These are phyloP conservation scores for Trypanosoma cruzi DNA, from an alignment of 208 protist species.

Conservation along the genomic window DNA sequence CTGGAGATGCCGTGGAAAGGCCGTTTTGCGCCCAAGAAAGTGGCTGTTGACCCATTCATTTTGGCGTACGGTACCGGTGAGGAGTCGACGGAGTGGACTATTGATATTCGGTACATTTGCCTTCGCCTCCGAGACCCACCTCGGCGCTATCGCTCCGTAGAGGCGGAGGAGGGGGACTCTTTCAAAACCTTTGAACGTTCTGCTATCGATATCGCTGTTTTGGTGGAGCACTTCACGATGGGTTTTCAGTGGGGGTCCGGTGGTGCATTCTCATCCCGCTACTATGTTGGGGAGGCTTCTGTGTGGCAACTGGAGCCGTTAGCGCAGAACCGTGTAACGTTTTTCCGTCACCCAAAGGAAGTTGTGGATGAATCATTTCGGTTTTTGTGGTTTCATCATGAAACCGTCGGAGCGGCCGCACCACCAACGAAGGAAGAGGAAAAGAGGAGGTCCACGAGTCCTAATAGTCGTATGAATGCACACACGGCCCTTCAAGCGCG, in stretches of 20 bases:
- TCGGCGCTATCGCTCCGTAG: conserved; percentile 2
- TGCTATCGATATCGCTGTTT: conserved; percentile 23
- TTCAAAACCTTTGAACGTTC: conserved; percentile 8
- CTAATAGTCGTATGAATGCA: background rate
- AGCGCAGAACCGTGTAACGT: background rate
- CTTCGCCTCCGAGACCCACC: conserved; percentile 18
- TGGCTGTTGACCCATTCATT: conserved; percentile 15
- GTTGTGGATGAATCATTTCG: conserved; percentile 15
- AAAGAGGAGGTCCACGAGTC: background rate
- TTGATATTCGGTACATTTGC: conserved; percentile 12
- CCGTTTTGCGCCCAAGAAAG: conserved; percentile 14
- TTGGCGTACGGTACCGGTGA: background rate
- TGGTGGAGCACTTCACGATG: conserved; percentile 13
- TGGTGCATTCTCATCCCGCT: conserved; percentile 17
- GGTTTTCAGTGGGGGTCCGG: conserved; percentile 15
- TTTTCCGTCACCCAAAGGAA: conserved; percentile 14
- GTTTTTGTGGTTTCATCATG: conserved; percentile 23
- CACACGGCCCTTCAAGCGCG: background rate
- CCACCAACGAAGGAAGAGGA: background rate
- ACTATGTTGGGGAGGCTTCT: conserved; percentile 9
- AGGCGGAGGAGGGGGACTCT: background rate
- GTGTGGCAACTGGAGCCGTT: conserved; percentile 16
- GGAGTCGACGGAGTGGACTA: conserved; percentile 20
- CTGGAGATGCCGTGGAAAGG: conserved; percentile 22
- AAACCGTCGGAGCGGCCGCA: background rate